Base-by-base conservation (phyloP, 2,329 filamentous ascomycete genomes). In the Pleurostoma richardsiae region DNA sequence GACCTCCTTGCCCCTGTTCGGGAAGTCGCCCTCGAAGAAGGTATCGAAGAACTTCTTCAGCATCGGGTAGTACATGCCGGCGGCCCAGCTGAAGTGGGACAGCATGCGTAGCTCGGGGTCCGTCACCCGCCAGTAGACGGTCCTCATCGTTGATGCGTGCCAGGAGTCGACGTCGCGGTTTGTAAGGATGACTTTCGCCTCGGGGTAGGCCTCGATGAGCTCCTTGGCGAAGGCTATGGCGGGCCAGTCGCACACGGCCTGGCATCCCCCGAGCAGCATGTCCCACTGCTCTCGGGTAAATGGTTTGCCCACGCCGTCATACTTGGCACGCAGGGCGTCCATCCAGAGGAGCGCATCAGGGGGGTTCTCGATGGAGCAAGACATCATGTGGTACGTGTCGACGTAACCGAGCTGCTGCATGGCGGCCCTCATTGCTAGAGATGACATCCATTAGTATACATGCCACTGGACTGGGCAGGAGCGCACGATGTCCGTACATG, bases 101-200 rank as follows among this genome's bases (percentile, higher is more conserved):
- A 51, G 40, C 19, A 51, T 30, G 11, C 49, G 49, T n/a, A 44
- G 38, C 3, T 46, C 40, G 6, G 45, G 47, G 11, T 51, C 49
- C 10, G 29, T 41, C 30, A 51, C 47, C 36, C 44, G 41, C 10
- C 45, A 42, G 42, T 51, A 51, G 28, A 49, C 43, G 11, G 49
- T 51, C 30, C 47, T 49, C 42, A 40, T 26, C 3, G 49, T 51
- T 6, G 49, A 51, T 11, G 36, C 60, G 52, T 66, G 60, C 72
- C 71, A 74, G n/a, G 58, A 60, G 27, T 68, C 60, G 6, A 64
- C 54, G 47, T 73, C 68, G n/a, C 63, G 55, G 5, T 63, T 57
- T 31, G 66, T 69, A 46, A 71, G 63, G 26, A 78, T 65, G 8
- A 77, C 72, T 49, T 70, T 72, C 39, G 75, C 74, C 29, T 76